Base-by-base conservation (phyloP, 2,329 filamentous ascomycete genomes). In the Graphilbum fragrans region DNA sequence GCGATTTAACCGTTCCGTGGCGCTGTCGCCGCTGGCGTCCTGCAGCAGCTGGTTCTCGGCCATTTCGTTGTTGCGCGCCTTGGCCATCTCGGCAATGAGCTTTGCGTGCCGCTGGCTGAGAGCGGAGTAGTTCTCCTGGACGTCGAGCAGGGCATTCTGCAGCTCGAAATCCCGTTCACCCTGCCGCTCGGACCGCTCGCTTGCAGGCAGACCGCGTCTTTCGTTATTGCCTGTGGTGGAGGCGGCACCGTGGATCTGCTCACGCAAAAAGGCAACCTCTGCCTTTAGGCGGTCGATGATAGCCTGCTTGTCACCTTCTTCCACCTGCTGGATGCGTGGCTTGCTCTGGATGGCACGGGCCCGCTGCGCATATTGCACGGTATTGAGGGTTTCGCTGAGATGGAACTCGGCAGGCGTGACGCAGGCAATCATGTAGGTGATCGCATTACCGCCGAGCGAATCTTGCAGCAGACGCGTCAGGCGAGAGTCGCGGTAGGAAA, bases 361-460 rank as follows among this genome's bases (percentile, higher is more conserved):
- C 49, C 92, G 78, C 64, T 96, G 92, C 7, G 92, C 92, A 62
- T 98, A 98, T 59, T 95, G 85, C 19, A 98, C 86, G 0, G 92
- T 98, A 59, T 98, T 98, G 44, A 98, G 68, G 0, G 93, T 96
- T 63, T 98, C 92, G 63, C 88, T 96, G 35, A 98, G 69, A 58
- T 98, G 92, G 57, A 98, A 98, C 58, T 95, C 88, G 14, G 90
- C 86, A 0, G 88, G 90, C 1, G 90, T 98, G 23, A 98, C 88
- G 62, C 92, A 98, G 9, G 92, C 92, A 63, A 98, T 92, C 92
- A 98, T 96, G 64, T 96, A 98, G 1, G 92, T 98, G 57, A 95
- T 94, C 29, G 92, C 92, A 57, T 94, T 96, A 5, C 92, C 92
- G 43, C 92, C 92, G 5, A 98, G 71, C 0, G 92, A 98, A 61